phyloP scores from a whole-genome alignment of 805 yeast genomes.

The Sungouiozyma ichnusensis region DNA sequence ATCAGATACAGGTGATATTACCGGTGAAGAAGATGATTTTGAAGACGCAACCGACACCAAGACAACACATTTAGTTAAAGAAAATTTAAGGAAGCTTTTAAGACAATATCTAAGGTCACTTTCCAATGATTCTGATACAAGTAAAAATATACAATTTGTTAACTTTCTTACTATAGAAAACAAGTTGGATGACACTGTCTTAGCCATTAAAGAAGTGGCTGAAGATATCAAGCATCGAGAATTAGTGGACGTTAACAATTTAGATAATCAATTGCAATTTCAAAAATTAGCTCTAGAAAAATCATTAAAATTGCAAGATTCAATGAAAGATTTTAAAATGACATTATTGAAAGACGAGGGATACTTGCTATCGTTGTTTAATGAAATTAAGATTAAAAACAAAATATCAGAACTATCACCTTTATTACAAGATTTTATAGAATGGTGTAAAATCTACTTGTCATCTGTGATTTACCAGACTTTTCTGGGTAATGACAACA shows the following conservation, averaged over 20 bases:
- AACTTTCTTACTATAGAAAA: conserved; percentile 38
- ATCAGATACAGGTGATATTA: background rate
- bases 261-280: conserved; percentile 59
- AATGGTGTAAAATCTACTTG: conserved; percentile 73
- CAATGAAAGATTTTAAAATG: conserved; percentile 49
- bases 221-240: conserved; percentile 50
- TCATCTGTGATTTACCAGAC: conserved; percentile 77
- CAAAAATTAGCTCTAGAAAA: conserved; percentile 56
- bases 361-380: conserved; percentile 52
- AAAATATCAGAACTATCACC: conserved; percentile 52
- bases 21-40: conserved; percentile 8
- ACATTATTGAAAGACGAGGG: conserved; percentile 39
- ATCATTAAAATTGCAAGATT: conserved; percentile 42
- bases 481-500: conserved; percentile 70
- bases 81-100: conserved; percentile 64
- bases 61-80: conserved; percentile 43
- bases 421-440: conserved; percentile 56
- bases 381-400: conserved; percentile 49
- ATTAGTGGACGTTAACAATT: conserved; percentile 49
- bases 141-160: conserved; percentile 40
- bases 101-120: conserved; percentile 59
- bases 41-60: conserved; percentile 18
- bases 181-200: conserved; percentile 24
- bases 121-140: conserved; percentile 42
- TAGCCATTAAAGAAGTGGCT: conserved; percentile 1